Percentiles rank a stretch among this genome's conserved stretches.
Evolutionary conservation across 2,329 filamentous ascomycete species (phyloP).

Genomic region (Ceratocystiopsis sp.): DNA sequence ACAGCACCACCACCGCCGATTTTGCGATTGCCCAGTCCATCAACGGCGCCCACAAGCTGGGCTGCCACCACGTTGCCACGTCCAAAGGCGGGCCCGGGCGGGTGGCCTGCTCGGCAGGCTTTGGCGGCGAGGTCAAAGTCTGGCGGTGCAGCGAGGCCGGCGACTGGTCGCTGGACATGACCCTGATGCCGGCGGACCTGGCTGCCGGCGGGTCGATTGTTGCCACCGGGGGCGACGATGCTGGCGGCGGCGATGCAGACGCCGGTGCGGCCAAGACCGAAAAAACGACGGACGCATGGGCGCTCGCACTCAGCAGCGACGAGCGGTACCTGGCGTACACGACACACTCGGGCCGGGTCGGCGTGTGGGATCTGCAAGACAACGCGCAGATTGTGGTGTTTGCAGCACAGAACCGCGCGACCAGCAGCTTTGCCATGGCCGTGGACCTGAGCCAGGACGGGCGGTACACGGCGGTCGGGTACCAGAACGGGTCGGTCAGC

Average conservation of each 20-base stretch:
- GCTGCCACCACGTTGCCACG: conserved; percentile 76
- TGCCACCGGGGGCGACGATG: conserved; percentile 16
- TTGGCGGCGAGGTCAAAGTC: conserved; percentile 73
- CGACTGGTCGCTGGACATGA: conserved; percentile 30
- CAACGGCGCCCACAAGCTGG: conserved; percentile 63
- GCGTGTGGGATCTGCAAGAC: conserved; percentile 61
- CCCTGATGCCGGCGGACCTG: conserved; percentile 20
- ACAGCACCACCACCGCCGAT: conserved; percentile 53
- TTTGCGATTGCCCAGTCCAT: conserved; percentile 71
- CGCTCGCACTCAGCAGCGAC: conserved; percentile 67
- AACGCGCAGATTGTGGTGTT: conserved; percentile 47
- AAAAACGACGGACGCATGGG: conserved; percentile 52
- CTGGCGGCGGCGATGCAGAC: conserved; percentile 24
- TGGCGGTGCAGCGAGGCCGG: conserved; percentile 51
- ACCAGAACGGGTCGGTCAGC: conserved; percentile 83
- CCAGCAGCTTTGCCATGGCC: conserved; percentile 64
- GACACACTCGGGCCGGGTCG: conserved; percentile 73
- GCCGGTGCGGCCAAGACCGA: background rate
- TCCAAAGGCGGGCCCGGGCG: conserved; percentile 43
- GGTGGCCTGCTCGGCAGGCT: conserved; percentile 68
- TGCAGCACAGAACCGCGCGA: conserved; percentile 39
- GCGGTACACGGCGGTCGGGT: conserved; percentile 73
- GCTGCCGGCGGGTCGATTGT: conserved; percentile 3
- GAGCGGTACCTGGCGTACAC: conserved; percentile 75
- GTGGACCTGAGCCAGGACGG: conserved; percentile 71